These are phyloP conservation scores for Penicillium occitanis DNA, from an alignment of 2,329 filamentous ascomycete species.

Conservation along the genomic window DNA sequence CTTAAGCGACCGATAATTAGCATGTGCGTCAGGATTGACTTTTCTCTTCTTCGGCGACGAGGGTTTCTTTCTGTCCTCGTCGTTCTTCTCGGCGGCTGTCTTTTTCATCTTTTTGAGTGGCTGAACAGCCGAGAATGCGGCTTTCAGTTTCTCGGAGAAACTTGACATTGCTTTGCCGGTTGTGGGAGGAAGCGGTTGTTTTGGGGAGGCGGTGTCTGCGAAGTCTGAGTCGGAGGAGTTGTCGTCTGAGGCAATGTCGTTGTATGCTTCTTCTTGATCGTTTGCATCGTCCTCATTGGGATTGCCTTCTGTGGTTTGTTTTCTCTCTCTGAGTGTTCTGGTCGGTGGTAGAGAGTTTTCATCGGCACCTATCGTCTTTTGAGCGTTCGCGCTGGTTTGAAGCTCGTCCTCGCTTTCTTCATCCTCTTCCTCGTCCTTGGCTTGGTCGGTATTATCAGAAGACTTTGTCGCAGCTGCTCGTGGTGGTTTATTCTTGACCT, in stretches of 20 bases:
- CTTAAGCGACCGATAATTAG: constrained; percentile 51
- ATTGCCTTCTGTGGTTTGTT: not conserved
- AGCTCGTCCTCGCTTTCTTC: constrained; percentile 21
- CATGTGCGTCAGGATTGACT: constrained; percentile 48
- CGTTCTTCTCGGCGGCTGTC: constrained; percentile 3
- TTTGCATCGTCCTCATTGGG: not conserved
- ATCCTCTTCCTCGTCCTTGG: constrained; percentile 34
- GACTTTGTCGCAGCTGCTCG: constrained; percentile 14
- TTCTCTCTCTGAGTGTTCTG: not conserved
- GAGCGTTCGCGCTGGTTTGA: constrained; percentile 22
- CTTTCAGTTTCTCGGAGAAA: constrained; percentile 40
- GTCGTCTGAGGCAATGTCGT: constrained; percentile 24
- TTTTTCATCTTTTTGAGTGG: constrained; percentile 24
- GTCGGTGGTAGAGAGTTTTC: not conserved
- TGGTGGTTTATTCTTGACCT: constrained; percentile 27
- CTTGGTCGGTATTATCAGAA: constrained; percentile 1
- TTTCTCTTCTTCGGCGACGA: constrained; percentile 35
- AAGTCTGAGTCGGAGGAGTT: constrained; percentile 19
- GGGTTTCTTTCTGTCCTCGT: constrained; percentile 25
- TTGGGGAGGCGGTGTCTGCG: constrained; percentile 6
- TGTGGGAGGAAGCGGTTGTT: not conserved
- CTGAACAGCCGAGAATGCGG: constrained; percentile 32
- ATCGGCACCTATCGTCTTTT: not conserved
- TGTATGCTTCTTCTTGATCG: constrained; percentile 9
- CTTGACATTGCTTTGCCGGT: constrained; percentile 27